These are phyloP conservation scores for Pseudogymnoascus sp. DNA, from an alignment of 2,329 filamentous ascomycete species.

Conservation along the genomic window DNA sequence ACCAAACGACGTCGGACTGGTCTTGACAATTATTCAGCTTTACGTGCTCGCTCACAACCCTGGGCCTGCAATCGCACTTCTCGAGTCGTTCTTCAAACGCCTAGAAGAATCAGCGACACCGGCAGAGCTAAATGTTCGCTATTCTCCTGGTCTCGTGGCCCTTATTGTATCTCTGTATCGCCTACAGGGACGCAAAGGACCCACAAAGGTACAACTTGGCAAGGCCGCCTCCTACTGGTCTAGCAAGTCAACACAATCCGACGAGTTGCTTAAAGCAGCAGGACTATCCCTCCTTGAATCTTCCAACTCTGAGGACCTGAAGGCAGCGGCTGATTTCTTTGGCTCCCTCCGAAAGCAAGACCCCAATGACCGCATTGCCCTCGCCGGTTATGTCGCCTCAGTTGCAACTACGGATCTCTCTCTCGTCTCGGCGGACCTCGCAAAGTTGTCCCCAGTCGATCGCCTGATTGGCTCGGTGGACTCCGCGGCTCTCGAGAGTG, in stretches of 20 bases:
- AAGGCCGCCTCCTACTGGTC: conserved; percentile 79
- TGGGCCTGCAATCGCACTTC: conserved; percentile 62
- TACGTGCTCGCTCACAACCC: conserved; percentile 65
- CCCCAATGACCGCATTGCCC: conserved; percentile 58
- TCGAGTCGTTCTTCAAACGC: conserved; percentile 66
- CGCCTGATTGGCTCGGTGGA: conserved; percentile 54
- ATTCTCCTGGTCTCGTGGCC: conserved; percentile 76
- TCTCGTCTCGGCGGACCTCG: conserved; percentile 46
- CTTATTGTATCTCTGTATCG: conserved; percentile 72
- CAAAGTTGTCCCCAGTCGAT: conserved; percentile 52
- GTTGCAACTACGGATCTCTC: conserved; percentile 55
- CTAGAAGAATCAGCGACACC: conserved; percentile 54
- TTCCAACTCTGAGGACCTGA: conserved; percentile 56
- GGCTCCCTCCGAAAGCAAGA: conserved; percentile 58
- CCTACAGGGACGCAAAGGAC: conserved; percentile 61
- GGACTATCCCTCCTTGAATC: conserved; percentile 77
- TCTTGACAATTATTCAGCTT: conserved; percentile 73
- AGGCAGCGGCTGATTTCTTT: conserved; percentile 71
- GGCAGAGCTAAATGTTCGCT: conserved; percentile 61
- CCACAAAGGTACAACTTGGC: conserved; percentile 64
- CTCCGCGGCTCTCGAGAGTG: conserved; percentile 52
- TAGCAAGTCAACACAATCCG: conserved; percentile 46
- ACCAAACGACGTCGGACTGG: conserved; percentile 70
- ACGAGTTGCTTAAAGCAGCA: conserved; percentile 70
- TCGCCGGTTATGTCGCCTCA: conserved; percentile 80